phyloP scores from a whole-genome alignment of 495 filamentous ascomycete genomes.

The Monascus purpureus region DNA sequence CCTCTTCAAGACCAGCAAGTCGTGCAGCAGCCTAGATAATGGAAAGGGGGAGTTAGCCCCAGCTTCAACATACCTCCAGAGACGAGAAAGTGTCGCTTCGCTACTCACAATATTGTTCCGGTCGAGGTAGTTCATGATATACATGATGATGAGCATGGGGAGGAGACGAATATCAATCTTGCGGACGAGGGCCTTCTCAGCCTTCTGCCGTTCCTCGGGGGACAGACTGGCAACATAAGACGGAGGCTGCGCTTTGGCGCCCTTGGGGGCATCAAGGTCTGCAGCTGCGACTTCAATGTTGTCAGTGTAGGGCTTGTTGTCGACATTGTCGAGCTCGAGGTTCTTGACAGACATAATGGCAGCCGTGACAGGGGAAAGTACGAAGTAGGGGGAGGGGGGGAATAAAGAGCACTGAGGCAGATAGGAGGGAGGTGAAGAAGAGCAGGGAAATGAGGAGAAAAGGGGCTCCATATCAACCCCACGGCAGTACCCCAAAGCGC shows the following conservation, averaged over 20 bases:
- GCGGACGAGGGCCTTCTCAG: constrained; percentile 38
- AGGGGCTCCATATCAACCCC: no score
- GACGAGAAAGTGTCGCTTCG: no score
- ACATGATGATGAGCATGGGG: constrained; percentile 56
- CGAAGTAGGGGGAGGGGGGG: no score
- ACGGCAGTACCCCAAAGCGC: no score
- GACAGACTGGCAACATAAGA: constrained; percentile 36
- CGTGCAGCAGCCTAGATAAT: constrained; percentile 31
- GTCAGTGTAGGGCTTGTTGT: constrained; percentile 50
- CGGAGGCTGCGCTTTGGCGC: constrained; percentile 27
- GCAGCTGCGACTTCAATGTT: constrained; percentile 33
- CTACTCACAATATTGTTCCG: constrained; percentile 41
- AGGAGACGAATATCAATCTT: constrained; percentile 51
- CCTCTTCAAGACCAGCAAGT: constrained; percentile 37
- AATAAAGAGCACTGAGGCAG: no score
- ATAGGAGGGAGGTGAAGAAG: no score
- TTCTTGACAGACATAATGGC: no score
- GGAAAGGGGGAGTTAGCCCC: no score
- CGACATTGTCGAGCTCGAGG: no score
- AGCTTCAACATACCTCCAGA: no score
- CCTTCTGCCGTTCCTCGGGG: constrained; percentile 30
- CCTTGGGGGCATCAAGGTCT: constrained; percentile 18
- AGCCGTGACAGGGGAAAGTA: no score
- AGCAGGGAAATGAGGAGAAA: no score
- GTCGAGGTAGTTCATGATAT: constrained; percentile 74